A percentile compares a stretch with the other conserved stretches of the same genome.
Conservation (phyloP, 768 basidiomycete genomes). For the Cyclocybe aegerita region DNA sequence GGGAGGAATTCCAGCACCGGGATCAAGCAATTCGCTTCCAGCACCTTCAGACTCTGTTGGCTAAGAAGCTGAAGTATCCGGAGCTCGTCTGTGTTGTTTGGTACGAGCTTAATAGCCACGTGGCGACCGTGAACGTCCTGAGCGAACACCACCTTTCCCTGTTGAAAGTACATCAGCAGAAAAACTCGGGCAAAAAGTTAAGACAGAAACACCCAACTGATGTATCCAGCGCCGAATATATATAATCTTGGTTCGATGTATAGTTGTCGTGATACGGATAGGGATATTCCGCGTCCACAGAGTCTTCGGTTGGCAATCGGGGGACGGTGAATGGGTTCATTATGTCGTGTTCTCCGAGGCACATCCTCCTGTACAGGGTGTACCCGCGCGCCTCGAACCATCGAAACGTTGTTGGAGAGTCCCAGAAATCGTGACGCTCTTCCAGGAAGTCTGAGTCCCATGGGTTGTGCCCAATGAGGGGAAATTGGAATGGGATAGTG, state of each 20-base stretch:
- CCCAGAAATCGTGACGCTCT: no score
- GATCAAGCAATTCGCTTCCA: constrained; percentile 15
- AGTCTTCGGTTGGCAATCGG: background rate
- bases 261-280: constrained; percentile 6
- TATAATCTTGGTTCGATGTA: background rate
- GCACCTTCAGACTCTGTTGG: constrained; percentile 3
- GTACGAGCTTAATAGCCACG: constrained; percentile 26
- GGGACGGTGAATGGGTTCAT: background rate
- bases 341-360: background rate
- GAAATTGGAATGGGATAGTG: no score
- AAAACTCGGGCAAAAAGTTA: background rate
- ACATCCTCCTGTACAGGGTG: constrained; percentile 1
- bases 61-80: constrained; percentile 18
- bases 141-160: constrained; percentile 15
- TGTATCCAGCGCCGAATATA: background rate
- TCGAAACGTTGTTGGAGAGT: background rate
- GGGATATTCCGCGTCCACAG: constrained; percentile 6
- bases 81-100: constrained; percentile 21
- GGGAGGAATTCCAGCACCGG: constrained; percentile 27
- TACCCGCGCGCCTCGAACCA: constrained; percentile 8
- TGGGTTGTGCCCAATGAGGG: no score
- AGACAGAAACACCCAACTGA: background rate
- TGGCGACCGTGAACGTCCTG: constrained; percentile 17
- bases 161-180: background rate
- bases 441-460: no score